Base-by-base conservation (phyloP, 2,329 filamentous ascomycete genomes). In the Diaporthe longicolla region DNA sequence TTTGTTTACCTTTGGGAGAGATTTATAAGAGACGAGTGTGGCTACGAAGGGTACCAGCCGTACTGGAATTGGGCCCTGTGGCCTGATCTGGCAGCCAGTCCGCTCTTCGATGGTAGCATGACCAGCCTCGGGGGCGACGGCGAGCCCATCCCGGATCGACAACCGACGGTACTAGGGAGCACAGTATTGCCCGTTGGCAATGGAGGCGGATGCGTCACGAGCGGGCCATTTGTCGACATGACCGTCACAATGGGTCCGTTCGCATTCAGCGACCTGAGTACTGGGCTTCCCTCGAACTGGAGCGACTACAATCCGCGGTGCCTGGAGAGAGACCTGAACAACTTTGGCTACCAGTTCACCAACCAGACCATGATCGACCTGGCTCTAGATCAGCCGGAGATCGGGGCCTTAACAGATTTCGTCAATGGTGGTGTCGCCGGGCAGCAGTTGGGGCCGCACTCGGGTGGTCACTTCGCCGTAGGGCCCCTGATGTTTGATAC, bases 171-270 rank as follows among this genome's bases (percentile, higher is more conserved):
- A 8, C 77, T 81, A 21, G 19, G 6, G 17, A 17, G 11, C 26
- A 15, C 15, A 43, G 24, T 19, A 35, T 40, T n/a, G 40, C 45
- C 69, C 79, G 80, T 45, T 77, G 83, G 82, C 4, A 35, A 19
- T 11, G 89, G 89, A 29, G 88, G 89, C 55, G 89, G 88, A 10
- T 90, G 88, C 77, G 81, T 90, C 1, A 81, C 78, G 7, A 80
- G 79, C 9, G 87, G 87, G 0, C 88, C 87, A 0, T 83, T 88
- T 13, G 79, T 79, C 73, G 82, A 85, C 78, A 78, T 82, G 78
- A 79, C 80, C 32, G 80, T 83, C 59, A 81, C 76, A 52, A 78
- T 84, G 37, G 82, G 80, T 17, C 79, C 83, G 15, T 65, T 80
- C 75, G 71, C 0, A 3, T 37, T 45, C 24, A 37, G 17, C 13